Evolutionary conservation across 2,329 filamentous ascomycete genomes (phyloP), one percentile per base, ranked within the genome.

Genomic region (Aspergillus neotritici): DNA sequence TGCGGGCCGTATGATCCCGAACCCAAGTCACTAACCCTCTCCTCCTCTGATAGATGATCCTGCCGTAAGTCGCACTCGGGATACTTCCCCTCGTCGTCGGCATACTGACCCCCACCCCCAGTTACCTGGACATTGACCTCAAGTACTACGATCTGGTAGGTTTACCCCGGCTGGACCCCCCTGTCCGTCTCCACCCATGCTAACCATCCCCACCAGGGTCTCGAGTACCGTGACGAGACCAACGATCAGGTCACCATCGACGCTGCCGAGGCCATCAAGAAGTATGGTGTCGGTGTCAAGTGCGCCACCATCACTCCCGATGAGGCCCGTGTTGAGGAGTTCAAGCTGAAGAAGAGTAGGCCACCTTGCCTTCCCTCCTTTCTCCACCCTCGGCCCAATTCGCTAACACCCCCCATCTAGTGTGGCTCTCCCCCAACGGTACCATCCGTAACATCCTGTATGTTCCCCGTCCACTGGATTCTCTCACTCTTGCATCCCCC

Each of bases 221-320:
- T 97, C 53, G 83, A 87, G 67, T 94, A 95, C 79, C 87, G 93
- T 66, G 91, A 98, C 69, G 72, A 94, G 80, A 97, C 93, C 67
- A 83, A 94, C 68, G 93, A 97, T 71, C 79, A 96, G 76, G 91
- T 98, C 71, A 98, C 93, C 51, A 69, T 90, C 58, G 93, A 97
- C 65, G 87, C 91, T 43, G 93, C 93, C 43, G 88, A 95, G 75
- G 93, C 93, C 34, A 97, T 97, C 76, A 90, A 95, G 80, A 95
- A 96, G 79, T 96, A 97, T 79, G 88, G 85, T 47, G 93, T 98
- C 43, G 93, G 91, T 70, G 88, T 98, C 75, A 98, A 98, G 79
- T 98, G 93, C 71, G 93, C 93, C 54, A 98, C 93, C 67, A 98
- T 98, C 74, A 98, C 93, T 34, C 93, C 93, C 31, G 93, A 98